A percentile compares a stretch with the other conserved stretches of the same genome.
Evolutionary conservation across 208 protist genomes (phyloP).

Genomic region (Balamuthia mandrillaris): DNA sequence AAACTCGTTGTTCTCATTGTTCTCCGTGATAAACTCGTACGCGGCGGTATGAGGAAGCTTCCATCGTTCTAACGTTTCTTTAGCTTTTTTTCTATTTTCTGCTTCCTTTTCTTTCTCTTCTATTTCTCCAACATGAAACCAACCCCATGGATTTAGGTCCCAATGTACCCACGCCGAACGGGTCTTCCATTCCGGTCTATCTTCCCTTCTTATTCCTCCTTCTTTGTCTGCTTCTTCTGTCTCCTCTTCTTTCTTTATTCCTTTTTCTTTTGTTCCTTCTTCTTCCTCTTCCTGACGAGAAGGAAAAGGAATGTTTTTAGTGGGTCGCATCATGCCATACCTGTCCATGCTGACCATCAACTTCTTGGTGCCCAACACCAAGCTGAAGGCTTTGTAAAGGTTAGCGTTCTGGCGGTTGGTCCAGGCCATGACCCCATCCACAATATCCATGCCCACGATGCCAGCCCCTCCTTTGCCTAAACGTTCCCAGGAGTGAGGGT

Average conservation of each 20-base stretch:
- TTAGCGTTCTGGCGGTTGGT: not conserved
- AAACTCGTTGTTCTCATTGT: not conserved
- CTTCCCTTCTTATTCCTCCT: not conserved
- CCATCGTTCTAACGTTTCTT: too few relatives aligned
- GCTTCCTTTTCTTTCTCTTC: too few relatives aligned
- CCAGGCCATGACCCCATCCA: not conserved
- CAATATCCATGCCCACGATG: slow-evolving; percentile 17
- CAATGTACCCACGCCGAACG: slow-evolving; percentile 11
- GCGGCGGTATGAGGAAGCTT: not conserved
- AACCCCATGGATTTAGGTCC: slow-evolving; percentile 10
- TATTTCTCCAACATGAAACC: too few relatives aligned
- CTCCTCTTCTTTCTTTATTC: too few relatives aligned
- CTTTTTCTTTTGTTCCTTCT: not conserved
- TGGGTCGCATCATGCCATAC: slow-evolving; percentile 30
- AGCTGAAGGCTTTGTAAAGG: slow-evolving; percentile 2
- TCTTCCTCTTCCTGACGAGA: not conserved
- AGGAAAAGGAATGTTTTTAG: not conserved
- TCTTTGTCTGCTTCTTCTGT: not conserved
- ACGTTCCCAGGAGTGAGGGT: not conserved
- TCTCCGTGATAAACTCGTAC: slow-evolving; percentile 18
- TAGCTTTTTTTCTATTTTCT: too few relatives aligned
- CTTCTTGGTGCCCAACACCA: not conserved
- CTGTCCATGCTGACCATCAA: not conserved
- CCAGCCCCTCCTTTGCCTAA: not conserved
- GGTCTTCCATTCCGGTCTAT: not conserved